phyloP scores from a whole-genome alignment of 2,329 filamentous ascomycete species.

The Aspergillus sp. region DNA sequence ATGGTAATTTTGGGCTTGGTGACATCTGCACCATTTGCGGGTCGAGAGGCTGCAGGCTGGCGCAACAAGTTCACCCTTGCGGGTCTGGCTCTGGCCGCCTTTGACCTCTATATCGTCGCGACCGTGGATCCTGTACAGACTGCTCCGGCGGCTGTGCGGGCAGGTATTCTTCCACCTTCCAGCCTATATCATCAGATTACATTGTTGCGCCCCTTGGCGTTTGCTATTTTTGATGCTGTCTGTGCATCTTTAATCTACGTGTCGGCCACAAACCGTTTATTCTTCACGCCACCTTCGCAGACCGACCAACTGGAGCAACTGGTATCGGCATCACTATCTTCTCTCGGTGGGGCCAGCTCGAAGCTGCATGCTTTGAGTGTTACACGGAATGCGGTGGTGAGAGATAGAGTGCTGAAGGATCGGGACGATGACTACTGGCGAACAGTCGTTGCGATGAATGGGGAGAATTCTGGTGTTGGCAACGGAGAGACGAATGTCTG shows the following conservation, averaged over 20 bases:
- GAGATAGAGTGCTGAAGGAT: slow-evolving; percentile 66
- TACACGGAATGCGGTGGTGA: slow-evolving; percentile 71
- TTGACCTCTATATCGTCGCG: slow-evolving; percentile 63
- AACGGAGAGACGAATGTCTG: slow-evolving; percentile 55
- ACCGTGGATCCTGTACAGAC: slow-evolving; percentile 54
- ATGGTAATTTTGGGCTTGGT: slow-evolving; percentile 65
- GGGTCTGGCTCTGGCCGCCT: slow-evolving; percentile 52
- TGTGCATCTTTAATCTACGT: slow-evolving; percentile 68
- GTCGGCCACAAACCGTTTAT: slow-evolving; percentile 73
- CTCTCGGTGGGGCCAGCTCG: slow-evolving; percentile 56
- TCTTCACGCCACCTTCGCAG: slow-evolving; percentile 57
- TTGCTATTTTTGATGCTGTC: slow-evolving; percentile 61
- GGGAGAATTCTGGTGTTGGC: slow-evolving; percentile 52
- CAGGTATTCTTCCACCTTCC: slow-evolving; percentile 57
- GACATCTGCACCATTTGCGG: slow-evolving; percentile 65
- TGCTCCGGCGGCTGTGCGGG: slow-evolving; percentile 58
- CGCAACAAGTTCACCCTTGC: slow-evolving; percentile 64
- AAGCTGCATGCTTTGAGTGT: slow-evolving; percentile 70
- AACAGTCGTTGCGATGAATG: slow-evolving; percentile 55
- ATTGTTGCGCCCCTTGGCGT: slow-evolving; percentile 56
- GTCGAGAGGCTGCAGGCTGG: slow-evolving; percentile 62
- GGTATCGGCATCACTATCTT: slow-evolving; percentile 43
- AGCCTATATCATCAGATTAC: slow-evolving; percentile 43
- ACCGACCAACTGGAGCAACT: slow-evolving; percentile 62
- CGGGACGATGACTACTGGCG: slow-evolving; percentile 71